Evolutionary conservation across 2,329 filamentous ascomycete genomes (phyloP).

Genomic region (Aureobasidium pullulans): DNA sequence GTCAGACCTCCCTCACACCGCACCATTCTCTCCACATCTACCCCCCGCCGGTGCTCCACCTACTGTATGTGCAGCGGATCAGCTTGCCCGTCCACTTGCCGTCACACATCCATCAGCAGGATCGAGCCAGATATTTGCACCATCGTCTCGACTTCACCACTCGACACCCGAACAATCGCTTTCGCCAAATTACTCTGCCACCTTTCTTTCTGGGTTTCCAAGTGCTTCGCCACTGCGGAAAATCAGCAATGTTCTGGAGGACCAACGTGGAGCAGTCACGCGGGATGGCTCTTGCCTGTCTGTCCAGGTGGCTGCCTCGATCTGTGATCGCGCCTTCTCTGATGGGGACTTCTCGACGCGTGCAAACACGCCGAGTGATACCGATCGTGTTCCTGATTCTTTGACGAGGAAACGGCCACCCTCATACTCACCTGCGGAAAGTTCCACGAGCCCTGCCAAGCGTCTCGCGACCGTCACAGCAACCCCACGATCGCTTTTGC

Average conservation of each 20-base stretch:
- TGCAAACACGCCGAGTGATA: neutral
- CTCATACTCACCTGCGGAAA: neutral
- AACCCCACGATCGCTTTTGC: too few species aligned
- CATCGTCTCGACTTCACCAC: neutral
- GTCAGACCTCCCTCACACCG: too few species aligned
- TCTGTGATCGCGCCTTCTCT: neutral
- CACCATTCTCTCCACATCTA: too few species aligned
- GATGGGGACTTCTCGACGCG: neutral
- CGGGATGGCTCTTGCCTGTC: neutral
- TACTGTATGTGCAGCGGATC: too few species aligned
- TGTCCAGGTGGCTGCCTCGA: neutral
- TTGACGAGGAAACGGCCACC: neutral
- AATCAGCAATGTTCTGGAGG: neutral
- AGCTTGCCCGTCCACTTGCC: too few species aligned
- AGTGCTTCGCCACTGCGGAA: neutral
- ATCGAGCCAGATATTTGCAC: too few species aligned
- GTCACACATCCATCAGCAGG: too few species aligned
- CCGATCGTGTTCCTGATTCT: neutral
- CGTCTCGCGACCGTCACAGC: neutral
- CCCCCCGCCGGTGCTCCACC: too few species aligned
- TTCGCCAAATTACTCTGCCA: neutral
- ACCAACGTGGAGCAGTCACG: neutral
- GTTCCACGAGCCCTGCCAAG: neutral
- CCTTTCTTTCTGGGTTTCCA: neutral
- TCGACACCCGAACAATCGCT: neutral